A percentile compares a stretch with the other conserved stretches of the same genome.
phyloP scores from a whole-genome alignment of 2,329 filamentous ascomycete species.

The Colletotrichum australisinense region DNA sequence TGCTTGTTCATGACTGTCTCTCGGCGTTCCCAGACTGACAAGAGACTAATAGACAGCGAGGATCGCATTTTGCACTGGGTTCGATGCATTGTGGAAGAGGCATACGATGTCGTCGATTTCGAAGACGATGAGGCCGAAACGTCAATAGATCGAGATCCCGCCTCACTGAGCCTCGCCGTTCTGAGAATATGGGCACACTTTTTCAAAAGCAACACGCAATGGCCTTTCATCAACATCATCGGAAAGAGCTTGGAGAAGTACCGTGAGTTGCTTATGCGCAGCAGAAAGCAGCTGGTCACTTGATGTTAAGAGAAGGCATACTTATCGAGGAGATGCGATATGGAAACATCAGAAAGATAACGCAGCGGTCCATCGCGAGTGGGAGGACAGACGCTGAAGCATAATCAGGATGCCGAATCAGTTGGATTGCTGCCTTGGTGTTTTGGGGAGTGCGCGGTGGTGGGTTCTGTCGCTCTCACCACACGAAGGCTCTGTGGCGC shows the following conservation, averaged over 20 bases:
- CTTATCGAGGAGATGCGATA: not conserved
- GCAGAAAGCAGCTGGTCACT: not conserved
- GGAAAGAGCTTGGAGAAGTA: slow-evolving; percentile 53
- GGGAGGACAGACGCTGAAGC: not conserved
- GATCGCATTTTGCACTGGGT: slow-evolving; percentile 60
- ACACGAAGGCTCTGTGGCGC: not conserved
- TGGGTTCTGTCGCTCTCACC: not conserved
- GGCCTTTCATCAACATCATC: slow-evolving; percentile 59
- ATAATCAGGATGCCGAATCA: not conserved
- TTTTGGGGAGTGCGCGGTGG: not conserved
- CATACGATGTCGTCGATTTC: slow-evolving; percentile 51
- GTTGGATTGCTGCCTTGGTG: not conserved
- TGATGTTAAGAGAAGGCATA: not conserved
- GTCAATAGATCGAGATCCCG: slow-evolving; percentile 40
- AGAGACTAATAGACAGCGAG: slow-evolving; percentile 48
- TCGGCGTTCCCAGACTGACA: not conserved
- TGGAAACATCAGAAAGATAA: not conserved
- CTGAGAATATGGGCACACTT: slow-evolving; percentile 59
- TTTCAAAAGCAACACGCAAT: slow-evolving; percentile 59
- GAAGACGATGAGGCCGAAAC: slow-evolving; percentile 46
- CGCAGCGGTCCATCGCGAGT: not conserved
- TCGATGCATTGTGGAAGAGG: slow-evolving; percentile 57
- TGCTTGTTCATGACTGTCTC: too few relatives aligned
- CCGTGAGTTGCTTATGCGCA: slow-evolving; percentile 39
- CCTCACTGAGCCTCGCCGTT: slow-evolving; percentile 50